Evolutionary conservation across 2,329 filamentous ascomycete species (phyloP), one percentile per base, ranked within the genome.

Genomic region (Ilyonectria sp.): DNA sequence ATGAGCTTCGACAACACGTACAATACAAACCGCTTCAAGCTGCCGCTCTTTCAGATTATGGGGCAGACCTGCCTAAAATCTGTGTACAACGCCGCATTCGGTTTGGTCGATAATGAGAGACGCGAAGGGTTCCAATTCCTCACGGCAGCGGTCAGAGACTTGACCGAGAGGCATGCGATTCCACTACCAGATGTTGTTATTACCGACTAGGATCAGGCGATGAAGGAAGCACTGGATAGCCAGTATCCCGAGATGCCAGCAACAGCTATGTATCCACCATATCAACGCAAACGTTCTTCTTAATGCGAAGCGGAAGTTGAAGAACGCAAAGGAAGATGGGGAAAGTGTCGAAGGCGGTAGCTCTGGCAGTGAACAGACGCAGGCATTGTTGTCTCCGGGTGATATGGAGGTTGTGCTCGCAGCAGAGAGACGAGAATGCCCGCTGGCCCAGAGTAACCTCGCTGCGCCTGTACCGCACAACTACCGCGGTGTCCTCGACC

Each of bases 11-110:
- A 49, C 44, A 49, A 49, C 19, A 49, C 44, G 23, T 49, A 49
- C 23, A 49, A 49, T 23, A 49, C 44, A 23, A 49, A 49, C 44
- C 44, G 44, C 23, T 49, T 49, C 44, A 49, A 49, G 44, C 44
- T 49, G n/a, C 44, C 44, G 21, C 59, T 69, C 19, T 61, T 69
- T 35, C 63, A 69, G 49, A 53, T 53, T 10, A 69, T 52, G 21
- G 55, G 60, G 31, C 57, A 52, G 31, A 60, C 57, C 44, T 61
- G 47, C 47, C 59, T 61, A 37, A 31, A 46, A 29, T 53, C 59
- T n/a, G 59, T 61, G 4, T 61, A 53, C 47, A 61, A 61, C 40
- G 59, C 59, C 52, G 49, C 47, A 26, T 61, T 61, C 52, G 47
- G 59, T n/a, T 26, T 61, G 19, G 52, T 61, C 33, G 47, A 61